Evolutionary conservation across 1,284 basidiomycete species (phyloP).

Genomic region (Leccinum angustisporum): DNA sequence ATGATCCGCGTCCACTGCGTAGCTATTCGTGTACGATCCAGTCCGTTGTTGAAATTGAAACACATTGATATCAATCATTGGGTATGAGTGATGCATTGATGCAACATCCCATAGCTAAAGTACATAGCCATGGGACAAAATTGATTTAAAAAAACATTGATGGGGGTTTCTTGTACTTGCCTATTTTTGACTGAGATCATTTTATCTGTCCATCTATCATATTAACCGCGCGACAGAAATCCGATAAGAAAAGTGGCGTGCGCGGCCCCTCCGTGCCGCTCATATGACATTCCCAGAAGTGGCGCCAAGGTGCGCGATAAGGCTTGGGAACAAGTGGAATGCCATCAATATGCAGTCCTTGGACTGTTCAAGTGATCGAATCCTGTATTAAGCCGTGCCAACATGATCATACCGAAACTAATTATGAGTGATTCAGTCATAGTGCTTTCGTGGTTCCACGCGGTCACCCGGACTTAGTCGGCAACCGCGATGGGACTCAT

Average conservation of each 20-base stretch:
- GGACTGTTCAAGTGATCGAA: background rate
- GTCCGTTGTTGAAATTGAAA: background rate
- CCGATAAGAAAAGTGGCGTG: background rate
- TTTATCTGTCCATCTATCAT: background rate
- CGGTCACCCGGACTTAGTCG: background rate
- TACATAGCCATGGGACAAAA: too few species aligned
- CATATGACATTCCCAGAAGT: background rate
- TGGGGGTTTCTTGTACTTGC: background rate
- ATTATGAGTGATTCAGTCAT: background rate
- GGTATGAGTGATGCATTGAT: background rate
- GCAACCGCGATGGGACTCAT: background rate
- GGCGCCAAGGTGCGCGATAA: background rate
- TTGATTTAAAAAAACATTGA: background rate
- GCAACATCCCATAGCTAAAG: too few species aligned
- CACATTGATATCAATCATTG: background rate
- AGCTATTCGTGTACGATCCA: constrained; percentile 1
- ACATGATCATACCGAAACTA: background rate
- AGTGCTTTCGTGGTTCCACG: constrained; percentile 8
- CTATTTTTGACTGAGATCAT: background rate
- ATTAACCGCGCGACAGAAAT: background rate
- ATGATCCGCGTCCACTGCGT: background rate
- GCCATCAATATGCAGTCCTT: background rate
- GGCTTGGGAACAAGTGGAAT: constrained; percentile 1
- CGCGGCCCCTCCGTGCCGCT: background rate
- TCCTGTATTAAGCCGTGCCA: background rate